These are phyloP conservation scores for Colletotrichum sp. DNA, from an alignment of 2,329 filamentous ascomycete genomes.

Conservation along the genomic window DNA sequence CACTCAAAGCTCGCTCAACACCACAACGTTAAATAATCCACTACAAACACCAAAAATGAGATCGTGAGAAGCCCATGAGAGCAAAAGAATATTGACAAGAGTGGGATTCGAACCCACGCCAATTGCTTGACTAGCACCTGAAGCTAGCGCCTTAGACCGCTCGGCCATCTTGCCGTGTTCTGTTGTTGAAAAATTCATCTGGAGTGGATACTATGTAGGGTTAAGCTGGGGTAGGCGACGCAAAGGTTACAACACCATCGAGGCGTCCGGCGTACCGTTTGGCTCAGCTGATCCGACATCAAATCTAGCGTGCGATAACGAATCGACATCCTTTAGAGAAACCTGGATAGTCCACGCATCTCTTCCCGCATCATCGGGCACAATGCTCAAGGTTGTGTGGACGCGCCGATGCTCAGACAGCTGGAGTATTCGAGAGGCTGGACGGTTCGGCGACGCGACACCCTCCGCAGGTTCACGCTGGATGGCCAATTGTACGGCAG, in stretches of 20 bases:
- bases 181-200: accelerated
- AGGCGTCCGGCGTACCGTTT: not conserved
- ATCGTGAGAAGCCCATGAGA: not conserved
- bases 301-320: not conserved
- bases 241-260: not conserved
- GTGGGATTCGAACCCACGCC: conserved; percentile 21
- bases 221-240: not conserved
- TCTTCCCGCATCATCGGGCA: not conserved
- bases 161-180: conserved; percentile 16
- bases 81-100: not conserved
- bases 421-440: not conserved
- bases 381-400: not conserved
- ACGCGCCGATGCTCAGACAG: not conserved
- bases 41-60: not conserved
- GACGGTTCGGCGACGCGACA: not conserved
- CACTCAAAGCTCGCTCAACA: not conserved
- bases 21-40: not conserved
- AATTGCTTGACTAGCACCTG: conserved; percentile 22
- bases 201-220: not conserved
- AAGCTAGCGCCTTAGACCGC: conserved; percentile 23
- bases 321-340: not conserved
- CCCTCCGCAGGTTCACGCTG: not conserved
- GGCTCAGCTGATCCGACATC: not conserved
- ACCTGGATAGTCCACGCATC: not conserved
- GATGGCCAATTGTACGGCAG: not conserved